Conservation (phyloP, 805 yeast genomes). For the Ascoidea rubescens region DNA sequence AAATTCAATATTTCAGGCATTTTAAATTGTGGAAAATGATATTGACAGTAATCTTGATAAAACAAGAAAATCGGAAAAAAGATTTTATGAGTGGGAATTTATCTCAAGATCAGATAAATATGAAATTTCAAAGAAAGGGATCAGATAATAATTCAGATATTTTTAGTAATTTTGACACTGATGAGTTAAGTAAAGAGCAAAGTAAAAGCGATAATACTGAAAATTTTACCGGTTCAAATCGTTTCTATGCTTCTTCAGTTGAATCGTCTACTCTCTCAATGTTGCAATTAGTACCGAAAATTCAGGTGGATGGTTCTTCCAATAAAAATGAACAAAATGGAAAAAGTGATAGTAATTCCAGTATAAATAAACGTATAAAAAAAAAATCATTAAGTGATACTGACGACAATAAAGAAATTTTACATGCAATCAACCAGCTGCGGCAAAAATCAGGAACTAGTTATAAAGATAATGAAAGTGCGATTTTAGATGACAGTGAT, state of each 20-base stretch:
- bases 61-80: not conserved
- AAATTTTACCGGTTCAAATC: not conserved
- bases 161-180: not conserved
- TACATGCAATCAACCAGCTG: too few species aligned
- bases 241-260: not conserved
- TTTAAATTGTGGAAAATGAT: not conserved
- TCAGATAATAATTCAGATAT: not conserved
- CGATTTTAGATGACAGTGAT: not conserved
- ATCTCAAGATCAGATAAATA: not conserved
- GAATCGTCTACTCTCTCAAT: not conserved
- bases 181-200: not conserved
- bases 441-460: too few species aligned
- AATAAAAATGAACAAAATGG: not conserved
- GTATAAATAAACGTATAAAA: not conserved
- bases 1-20: not conserved
- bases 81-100: not conserved
- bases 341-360: not conserved
- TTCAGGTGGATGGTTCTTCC: not conserved
- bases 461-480: not conserved
- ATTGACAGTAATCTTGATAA: too few species aligned
- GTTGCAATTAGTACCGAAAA: not conserved
- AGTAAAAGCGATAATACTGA: not conserved
- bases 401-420: not conserved
- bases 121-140: not conserved
- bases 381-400: not conserved